Conservation (phyloP, 192 early-diverging fungal genomes). For the Backusella circina region DNA sequence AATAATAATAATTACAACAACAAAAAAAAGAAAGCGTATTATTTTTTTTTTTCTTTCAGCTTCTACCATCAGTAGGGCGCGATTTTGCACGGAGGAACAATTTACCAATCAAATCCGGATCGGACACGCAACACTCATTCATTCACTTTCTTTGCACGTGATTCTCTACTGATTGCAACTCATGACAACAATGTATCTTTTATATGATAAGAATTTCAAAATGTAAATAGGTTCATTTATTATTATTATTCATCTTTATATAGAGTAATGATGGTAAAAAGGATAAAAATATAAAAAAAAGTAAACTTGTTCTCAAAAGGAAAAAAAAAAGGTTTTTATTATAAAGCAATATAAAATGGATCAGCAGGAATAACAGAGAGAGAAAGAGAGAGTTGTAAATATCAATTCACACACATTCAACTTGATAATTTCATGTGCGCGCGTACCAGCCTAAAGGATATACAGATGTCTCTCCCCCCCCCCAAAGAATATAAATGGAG, state of each 20-base stretch:
- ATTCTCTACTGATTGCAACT: neutral
- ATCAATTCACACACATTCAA: neutral
- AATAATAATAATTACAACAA: neutral
- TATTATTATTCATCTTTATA: no score
- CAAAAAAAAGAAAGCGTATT: neutral
- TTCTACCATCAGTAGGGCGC: neutral
- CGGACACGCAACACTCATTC: neutral
- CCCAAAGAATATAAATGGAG: neutral
- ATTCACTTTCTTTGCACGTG: neutral
- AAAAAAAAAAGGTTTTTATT: neutral
- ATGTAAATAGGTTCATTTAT: no score
- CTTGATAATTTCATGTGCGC: neutral
- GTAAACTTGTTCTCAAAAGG: neutral
- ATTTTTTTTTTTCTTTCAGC: neutral
- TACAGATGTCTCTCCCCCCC: no score
- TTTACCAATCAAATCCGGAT: neutral
- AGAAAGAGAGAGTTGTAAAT: neutral
- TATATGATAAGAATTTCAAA: no score
- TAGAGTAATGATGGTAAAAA: neutral
- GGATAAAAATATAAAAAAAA: neutral
- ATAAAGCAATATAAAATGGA: neutral
- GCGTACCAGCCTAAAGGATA: neutral
- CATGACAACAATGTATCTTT: neutral
- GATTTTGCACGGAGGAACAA: neutral
- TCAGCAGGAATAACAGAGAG: neutral